Evolutionary conservation across 768 basidiomycete species (phyloP), one percentile per base, ranked within the genome.

Genomic region (Floccularia luteovirens): DNA sequence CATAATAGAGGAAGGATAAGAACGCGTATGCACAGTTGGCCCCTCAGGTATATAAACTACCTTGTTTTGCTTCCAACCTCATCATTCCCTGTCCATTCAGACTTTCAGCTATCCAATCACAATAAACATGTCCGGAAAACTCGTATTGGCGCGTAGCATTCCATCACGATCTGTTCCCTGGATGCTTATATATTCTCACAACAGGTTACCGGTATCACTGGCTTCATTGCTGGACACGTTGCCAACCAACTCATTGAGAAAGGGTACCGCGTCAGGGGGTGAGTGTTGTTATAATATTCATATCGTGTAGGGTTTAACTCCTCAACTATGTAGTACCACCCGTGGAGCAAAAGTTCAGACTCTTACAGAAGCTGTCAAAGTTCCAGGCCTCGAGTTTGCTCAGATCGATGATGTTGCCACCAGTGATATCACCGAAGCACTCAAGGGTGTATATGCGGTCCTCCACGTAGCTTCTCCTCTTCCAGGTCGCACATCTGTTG

Each of bases 401-500:
- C 31, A 45, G 21, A 47, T 64, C 32, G 51, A 60, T 37, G 63
- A 66, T 39, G 39, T 65, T 23, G 53, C 54, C 12, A 55, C 47
- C 12, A 53, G 55, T 31, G 54, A 60, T 38, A 72, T 77, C 41
- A 67, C 74, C 35, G 66, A 71, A 22, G 71, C 70, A 1, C 63
- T 77, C 38, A 64, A 70, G 43, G 61, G 60, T 4, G 68, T 77
- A 10, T 61, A 72, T 32, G 74, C 63, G 0, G 62, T 79, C 20
- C 57, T 65, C 2, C 74, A 75, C 50, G 58, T 61, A 13, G 72
- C 69, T 3, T 60, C 67, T 10, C 58, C 64, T 5, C 46, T 66
- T 12, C 52, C 61, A 2, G 59, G 59, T 16, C 49, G 47, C 31
- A 45, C 41, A 4, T 38, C 40, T 13, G 39, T 50, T 6, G 55